phyloP scores from a whole-genome alignment of 2,329 filamentous ascomycete species.

The Pseudogymnoascus sp. region DNA sequence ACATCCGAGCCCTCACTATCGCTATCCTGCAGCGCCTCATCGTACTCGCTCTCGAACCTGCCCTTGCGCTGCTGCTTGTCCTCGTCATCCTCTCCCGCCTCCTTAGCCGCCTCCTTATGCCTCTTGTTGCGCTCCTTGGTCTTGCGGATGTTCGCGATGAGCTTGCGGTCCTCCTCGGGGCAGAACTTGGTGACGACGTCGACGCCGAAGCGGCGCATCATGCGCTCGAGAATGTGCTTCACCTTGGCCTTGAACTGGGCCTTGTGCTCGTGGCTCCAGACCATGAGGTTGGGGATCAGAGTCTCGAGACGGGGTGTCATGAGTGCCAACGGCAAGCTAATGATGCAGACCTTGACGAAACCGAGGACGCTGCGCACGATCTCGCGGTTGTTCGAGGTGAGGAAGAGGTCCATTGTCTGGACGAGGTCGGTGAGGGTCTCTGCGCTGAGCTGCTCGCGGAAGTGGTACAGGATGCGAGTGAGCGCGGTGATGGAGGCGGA shows the following conservation, averaged over 20 bases:
- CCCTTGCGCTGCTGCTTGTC: slow-evolving; percentile 46
- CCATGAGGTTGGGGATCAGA: slow-evolving; percentile 82
- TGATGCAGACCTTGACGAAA: slow-evolving; percentile 93
- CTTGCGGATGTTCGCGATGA: slow-evolving; percentile 92
- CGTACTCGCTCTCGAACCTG: slow-evolving; percentile 85
- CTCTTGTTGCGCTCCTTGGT: slow-evolving; percentile 84
- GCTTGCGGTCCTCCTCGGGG: slow-evolving; percentile 79
- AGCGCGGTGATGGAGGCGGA: slow-evolving; percentile 94
- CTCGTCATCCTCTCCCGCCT: slow-evolving; percentile 48
- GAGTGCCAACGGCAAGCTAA: slow-evolving; percentile 71
- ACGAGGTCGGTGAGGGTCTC: slow-evolving; percentile 76
- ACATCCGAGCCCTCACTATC: slow-evolving; percentile 56
- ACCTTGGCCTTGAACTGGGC: slow-evolving; percentile 94
- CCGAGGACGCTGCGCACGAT: slow-evolving; percentile 91
- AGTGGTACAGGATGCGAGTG: slow-evolving; percentile 88
- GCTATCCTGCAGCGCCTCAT: slow-evolving; percentile 75
- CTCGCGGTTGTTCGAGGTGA: slow-evolving; percentile 93
- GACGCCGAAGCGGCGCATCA: slow-evolving; percentile 84
- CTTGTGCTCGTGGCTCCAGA: slow-evolving; percentile 98
- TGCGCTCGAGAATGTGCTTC: slow-evolving; percentile 93
- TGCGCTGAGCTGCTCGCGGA: slow-evolving; percentile 61
- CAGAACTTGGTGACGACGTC: slow-evolving; percentile 72
- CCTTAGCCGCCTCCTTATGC: slow-evolving; percentile 66
- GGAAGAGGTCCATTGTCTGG: slow-evolving; percentile 90
- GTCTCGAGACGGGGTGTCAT: slow-evolving; percentile 70